These are phyloP conservation scores for Candida sp. DNA, from an alignment of 1,139 yeast genomes.

Conservation along the genomic window DNA sequence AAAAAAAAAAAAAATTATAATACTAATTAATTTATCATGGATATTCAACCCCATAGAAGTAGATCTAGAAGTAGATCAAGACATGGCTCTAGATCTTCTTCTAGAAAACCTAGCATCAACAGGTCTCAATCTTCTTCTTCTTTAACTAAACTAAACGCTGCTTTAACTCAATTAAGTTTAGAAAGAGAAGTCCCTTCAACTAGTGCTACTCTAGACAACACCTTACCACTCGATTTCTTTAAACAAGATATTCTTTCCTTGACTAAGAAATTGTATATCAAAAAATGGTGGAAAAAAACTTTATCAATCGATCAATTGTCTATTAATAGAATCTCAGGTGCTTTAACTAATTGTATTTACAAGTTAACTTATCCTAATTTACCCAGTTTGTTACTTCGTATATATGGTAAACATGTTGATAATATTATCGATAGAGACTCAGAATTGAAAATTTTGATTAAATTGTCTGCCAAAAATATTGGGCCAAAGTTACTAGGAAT, in stretches of 20 bases:
- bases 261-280: conserved; percentile 59
- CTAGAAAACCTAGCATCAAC: conserved; percentile 26
- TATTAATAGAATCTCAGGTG: conserved; percentile 74
- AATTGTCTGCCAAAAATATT: conserved; percentile 72
- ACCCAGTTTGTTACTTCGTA: conserved; percentile 62
- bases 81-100: conserved; percentile 34
- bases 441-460: conserved; percentile 70
- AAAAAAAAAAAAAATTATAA: too few species aligned
- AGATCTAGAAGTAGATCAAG: conserved; percentile 32
- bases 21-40: conserved; percentile 1
- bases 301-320: conserved; percentile 44
- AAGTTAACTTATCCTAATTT: conserved; percentile 49
- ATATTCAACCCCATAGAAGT: conserved; percentile 7
- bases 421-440: conserved; percentile 81
- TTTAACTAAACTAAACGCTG: conserved; percentile 18
- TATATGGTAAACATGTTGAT: conserved; percentile 91
- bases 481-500: conserved; percentile 91
- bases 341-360: conserved; percentile 88
- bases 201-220: conserved; percentile 54
- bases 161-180: conserved; percentile 25
- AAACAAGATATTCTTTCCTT: conserved; percentile 75
- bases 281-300: conserved; percentile 68
- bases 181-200: conserved; percentile 36
- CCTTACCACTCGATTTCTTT: conserved; percentile 79
- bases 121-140: conserved; percentile 19